A percentile compares a stretch with the other conserved stretches of the same genome.
These are phyloP conservation scores for Coniochaeta sp. DNA, from an alignment of 2,329 filamentous ascomycete genomes.

Conservation along the genomic window DNA sequence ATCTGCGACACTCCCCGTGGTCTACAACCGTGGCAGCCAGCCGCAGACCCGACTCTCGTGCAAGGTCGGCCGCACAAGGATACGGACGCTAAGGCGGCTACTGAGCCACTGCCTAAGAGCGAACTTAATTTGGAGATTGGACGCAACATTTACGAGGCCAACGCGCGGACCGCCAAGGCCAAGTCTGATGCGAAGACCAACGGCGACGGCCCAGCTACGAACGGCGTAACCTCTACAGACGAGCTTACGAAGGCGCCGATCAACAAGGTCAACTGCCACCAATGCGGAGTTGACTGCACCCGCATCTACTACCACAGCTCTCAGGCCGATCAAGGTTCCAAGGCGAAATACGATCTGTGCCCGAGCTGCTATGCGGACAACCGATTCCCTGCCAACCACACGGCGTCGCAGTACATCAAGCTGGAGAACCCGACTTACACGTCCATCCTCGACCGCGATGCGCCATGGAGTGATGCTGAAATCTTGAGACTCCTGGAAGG, in stretches of 20 bases:
- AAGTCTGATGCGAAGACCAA: constrained; percentile 67
- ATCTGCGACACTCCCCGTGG: constrained; percentile 93
- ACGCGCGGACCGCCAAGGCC: constrained; percentile 66
- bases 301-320: constrained; percentile 53
- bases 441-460: constrained; percentile 70
- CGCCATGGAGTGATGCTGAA: constrained; percentile 87
- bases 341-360: constrained; percentile 80
- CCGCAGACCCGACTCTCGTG: constrained; percentile 62
- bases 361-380: constrained; percentile 84
- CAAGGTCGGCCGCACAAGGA: constrained; percentile 53
- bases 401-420: constrained; percentile 74
- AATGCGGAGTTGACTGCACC: constrained; percentile 85
- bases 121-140: constrained; percentile 89
- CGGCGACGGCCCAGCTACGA: constrained; percentile 61
- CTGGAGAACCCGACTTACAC: constrained; percentile 84
- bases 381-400: constrained; percentile 72
- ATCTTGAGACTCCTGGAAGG: constrained; percentile 83
- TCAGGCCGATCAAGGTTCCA: constrained; percentile 49
- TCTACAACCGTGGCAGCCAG: constrained; percentile 90
- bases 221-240: constrained; percentile 53
- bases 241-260: constrained; percentile 59
- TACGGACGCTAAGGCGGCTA: constrained; percentile 67
- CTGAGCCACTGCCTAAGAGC: constrained; percentile 59
- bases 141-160: constrained; percentile 91
- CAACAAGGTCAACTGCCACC: constrained; percentile 73